Evolutionary conservation across 768 basidiomycete species (phyloP), one percentile per base, ranked within the genome.

Genomic region (Leucocoprinus sp.): DNA sequence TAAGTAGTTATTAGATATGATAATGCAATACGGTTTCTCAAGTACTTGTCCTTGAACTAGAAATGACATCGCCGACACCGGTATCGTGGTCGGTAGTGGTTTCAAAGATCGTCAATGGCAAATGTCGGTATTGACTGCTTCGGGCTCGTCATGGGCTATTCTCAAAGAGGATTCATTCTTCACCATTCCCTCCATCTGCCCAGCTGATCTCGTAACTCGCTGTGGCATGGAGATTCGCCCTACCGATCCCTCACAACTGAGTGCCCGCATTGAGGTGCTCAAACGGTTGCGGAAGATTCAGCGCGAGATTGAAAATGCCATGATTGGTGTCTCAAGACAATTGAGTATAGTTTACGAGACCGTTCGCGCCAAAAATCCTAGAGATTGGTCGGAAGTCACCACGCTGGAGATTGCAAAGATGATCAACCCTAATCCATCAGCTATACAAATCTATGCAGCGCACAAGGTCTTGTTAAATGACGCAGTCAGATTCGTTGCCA

Each of bases 401-500:
- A 61, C 82, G 18, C 48, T 63, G 2, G 67, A 83, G 43, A 79
- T 77, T 9, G 74, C 76, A 5, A 48, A 64, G 21, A 57, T 75
- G 27, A 51, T 82, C 18, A 58, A 64, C 18, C 52, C 54, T 9
- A 57, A 61, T 4, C 63, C 68, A n/a, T 56, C 57, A 1, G 55
- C 61, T 23, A 57, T 62, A 44, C 52, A 60, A 28, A 60, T 66
- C 8, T 67, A 76, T 42, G 71, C 69, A n/a, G 59, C 78, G 0
- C 87, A 93, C 61, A 76, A 76, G 49, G 72, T 74, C 52, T 64
- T 93, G 52, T 78, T 89, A 72, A 59, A 65, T 5, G 56, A 71
- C 15, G 55, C 75, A 2, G 36, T 65, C 7, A 63, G 74, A 27
- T 93, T 81, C 53, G 57, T 80, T 14, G 72, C 79, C 3, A 61